Evolutionary conservation across 1,139 yeast species (phyloP), one percentile per base, ranked within the genome.

Genomic region (Hansenula lynferdii): DNA sequence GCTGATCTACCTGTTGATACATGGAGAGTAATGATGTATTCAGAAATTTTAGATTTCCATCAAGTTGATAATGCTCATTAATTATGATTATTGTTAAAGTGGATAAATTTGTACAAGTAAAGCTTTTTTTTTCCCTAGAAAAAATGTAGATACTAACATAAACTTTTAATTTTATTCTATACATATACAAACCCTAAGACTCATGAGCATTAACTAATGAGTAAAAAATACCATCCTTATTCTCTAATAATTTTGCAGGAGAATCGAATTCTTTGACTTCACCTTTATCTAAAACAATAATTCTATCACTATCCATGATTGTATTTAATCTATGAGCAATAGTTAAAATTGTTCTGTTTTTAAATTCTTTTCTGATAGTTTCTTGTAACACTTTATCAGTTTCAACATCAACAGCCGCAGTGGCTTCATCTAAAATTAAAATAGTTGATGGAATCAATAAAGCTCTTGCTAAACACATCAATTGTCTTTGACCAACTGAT

Each of bases 21-120:
- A 11, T 92, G 98, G 98, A 80, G 96, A 65, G 96, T 90, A 22
- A 92, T 92, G 98, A 92, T 92, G 96, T 92, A 92, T 64, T 84
- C 95, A 37, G 98, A 92, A 65, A 92, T 92, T 47, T 71, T 92
- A 50, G 97, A 90, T 61, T 92, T 90, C 73, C 98, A 92, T 65
- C 66, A 64, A 47, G 64, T 63, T 35, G 68, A 53, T 27, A n/a
- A 27, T 25, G 23, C 15, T 24, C 16, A 17, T 14, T 22, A 33
- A 16, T 23, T 16, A 23, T 14, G 16, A 19, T n/a, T n/a, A n/a
- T n/a, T n/a, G 15, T 33, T 6, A 48, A 47, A 31, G 4, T 10
- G n/a, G n/a, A n/a, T n/a, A n/a, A n/a, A n/a, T n/a, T n/a, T n/a
- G n/a, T n/a, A n/a, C n/a, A n/a, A n/a, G n/a, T n/a, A n/a, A n/a